A percentile compares a stretch with the other conserved stretches of the same genome.
Conservation (phyloP, 176 grass and related monocot species). For the Carex kokanica region DNA sequence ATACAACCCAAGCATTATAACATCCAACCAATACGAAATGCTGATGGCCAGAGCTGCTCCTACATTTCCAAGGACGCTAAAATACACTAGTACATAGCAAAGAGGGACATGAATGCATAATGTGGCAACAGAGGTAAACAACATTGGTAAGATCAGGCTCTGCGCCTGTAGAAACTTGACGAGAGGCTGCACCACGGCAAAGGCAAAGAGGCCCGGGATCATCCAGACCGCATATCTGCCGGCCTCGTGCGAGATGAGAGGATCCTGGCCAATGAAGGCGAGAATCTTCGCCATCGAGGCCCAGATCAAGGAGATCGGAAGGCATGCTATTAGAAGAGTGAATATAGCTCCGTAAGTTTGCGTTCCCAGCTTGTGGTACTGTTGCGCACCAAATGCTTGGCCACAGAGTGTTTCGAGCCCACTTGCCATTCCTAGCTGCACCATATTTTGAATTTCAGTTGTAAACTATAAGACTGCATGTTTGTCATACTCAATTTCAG, state of each 20-base stretch:
- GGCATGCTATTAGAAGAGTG: slow-evolving; percentile 45
- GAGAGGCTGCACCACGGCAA: slow-evolving; percentile 54
- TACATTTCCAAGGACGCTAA: slow-evolving; percentile 47
- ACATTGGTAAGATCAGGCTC: slow-evolving; percentile 71
- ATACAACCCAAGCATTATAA: slow-evolving; percentile 59
- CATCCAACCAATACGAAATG: slow-evolving; percentile 68
- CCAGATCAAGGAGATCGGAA: slow-evolving; percentile 78
- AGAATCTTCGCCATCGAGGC: slow-evolving; percentile 61
- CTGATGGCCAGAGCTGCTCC: slow-evolving; percentile 83
- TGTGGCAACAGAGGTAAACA: slow-evolving; percentile 43
- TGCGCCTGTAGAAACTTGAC: slow-evolving; percentile 85
- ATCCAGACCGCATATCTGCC: slow-evolving; percentile 71
- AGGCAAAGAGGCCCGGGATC: slow-evolving; percentile 75
- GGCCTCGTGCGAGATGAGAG: slow-evolving; percentile 52
- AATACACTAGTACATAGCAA: slow-evolving; percentile 76
- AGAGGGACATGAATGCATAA: slow-evolving; percentile 68
- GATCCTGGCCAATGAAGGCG: slow-evolving; percentile 62
- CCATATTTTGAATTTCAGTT: slow-evolving; percentile 21
- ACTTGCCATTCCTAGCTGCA: slow-evolving; percentile 83
- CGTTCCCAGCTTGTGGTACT: slow-evolving; percentile 53
- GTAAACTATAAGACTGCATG: background rate
- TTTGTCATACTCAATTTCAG: background rate
- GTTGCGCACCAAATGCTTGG: slow-evolving; percentile 83
- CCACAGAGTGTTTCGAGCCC: slow-evolving; percentile 82
- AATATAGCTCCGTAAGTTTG: slow-evolving; percentile 78